Evolutionary conservation across 2,329 filamentous ascomycete genomes (phyloP), one percentile per base, ranked within the genome.

Genomic region (Aspergillus ochraceus): DNA sequence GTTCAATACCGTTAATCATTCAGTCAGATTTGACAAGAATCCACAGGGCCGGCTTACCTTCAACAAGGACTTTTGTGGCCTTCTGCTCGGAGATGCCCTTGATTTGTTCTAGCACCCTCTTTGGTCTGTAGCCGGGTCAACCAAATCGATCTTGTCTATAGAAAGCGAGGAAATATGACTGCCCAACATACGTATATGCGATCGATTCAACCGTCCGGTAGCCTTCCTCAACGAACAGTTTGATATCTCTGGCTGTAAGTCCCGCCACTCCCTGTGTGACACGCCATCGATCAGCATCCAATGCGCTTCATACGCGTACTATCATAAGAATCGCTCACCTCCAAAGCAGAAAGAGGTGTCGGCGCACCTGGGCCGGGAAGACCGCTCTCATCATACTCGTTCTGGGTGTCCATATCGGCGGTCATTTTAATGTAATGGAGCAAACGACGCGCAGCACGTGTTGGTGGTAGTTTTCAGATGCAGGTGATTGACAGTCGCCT

Each of bases 31-130:
- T 49, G 2, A 0, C 12, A 8, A 6, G n/a, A 14, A 46, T 11
- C 9, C 1, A 49, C 54, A 20, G 51, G 11, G 2, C 6, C n/a
- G n/a, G 63, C 78, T 65, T 76, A 94, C 93, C 93, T 83, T 98
- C 95, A 14, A 86, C 87, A 29, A 99, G 82, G 46, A 99, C 88
- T 73, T 98, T 98, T 36, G 86, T 88, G 2, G 96, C 95, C 75
- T 99, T 99, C 72, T 96, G 90, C 78, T 98, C 94, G 1, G 95
- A 99, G 36, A 99, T 97, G 59, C 95, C 95, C 76, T 98, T 99
- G 77, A 99, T 94, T 75, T 96, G 92, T 76, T 99, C 94, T 19
- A 99, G 80, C 58, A 89, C 81, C 71, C 94, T 87, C 68, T 84
- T 85, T 20, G 87, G 86, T 55, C 86, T 88, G 19, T 12, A 22